Conservation (phyloP, 2,329 filamentous ascomycete species). For the Diaporthe citrichinensis region DNA sequence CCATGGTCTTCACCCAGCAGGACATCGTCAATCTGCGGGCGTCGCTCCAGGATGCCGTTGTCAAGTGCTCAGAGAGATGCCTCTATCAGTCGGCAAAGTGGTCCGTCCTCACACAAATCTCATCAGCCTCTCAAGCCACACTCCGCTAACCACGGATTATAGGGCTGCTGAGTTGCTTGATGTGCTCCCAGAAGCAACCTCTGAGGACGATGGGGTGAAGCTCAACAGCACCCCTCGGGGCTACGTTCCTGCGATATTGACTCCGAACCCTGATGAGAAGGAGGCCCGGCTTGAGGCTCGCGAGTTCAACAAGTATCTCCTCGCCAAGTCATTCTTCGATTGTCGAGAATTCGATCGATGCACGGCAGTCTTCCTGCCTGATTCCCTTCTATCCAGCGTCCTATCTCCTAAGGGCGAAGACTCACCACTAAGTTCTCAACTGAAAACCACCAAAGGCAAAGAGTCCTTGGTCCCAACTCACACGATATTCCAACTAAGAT, state of each 20-base stretch:
- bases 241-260: constrained; percentile 63
- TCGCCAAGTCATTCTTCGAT: constrained; percentile 96
- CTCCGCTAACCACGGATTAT: constrained; percentile 34
- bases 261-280: constrained; percentile 74
- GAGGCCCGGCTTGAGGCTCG: constrained; percentile 83
- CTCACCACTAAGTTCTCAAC: constrained; percentile 59
- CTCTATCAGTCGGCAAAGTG: constrained; percentile 98
- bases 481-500: constrained; percentile 37
- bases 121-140: too few species aligned
- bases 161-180: constrained; percentile 96
- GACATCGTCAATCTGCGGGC: constrained; percentile 76
- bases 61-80: constrained; percentile 94
- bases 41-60: constrained; percentile 85
- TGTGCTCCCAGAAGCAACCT: constrained; percentile 75
- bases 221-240: constrained; percentile 61
- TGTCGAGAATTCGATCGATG: constrained; percentile 96
- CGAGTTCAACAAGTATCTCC: constrained; percentile 86
- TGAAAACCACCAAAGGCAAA: constrained; percentile 79
- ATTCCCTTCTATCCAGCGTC: constrained; percentile 79
- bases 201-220: constrained; percentile 63
- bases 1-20: constrained; percentile 68
- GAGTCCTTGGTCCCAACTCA: constrained; percentile 50
- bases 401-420: constrained; percentile 63
- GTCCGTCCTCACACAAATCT: constrained; percentile 60
- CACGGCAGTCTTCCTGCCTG: constrained; percentile 88